Evolutionary conservation across 306 rosid species (phyloP).

Genomic region (Citrullus amarus): DNA sequence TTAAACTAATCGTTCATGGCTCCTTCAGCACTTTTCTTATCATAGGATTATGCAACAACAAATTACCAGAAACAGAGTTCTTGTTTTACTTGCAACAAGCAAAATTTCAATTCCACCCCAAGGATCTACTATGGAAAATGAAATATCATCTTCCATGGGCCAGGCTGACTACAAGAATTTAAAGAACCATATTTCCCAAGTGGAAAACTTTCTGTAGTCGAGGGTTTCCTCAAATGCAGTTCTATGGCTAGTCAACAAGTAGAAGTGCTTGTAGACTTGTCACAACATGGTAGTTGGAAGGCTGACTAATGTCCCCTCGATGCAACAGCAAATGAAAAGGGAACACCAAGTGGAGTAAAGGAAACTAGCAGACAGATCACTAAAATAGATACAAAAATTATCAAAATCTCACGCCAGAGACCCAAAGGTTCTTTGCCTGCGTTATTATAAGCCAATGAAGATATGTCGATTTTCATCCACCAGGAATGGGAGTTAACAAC

Average conservation of each 20-base stretch:
- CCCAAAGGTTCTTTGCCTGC: neutral
- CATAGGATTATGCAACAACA: neutral
- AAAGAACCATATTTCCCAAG: neutral
- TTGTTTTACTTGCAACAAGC: neutral
- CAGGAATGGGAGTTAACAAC: neutral
- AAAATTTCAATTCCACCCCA: neutral
- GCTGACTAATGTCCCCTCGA: neutral
- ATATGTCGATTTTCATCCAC: neutral
- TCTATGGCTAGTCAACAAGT: neutral
- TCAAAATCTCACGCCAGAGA: neutral
- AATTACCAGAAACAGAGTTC: neutral
- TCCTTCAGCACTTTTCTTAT: neutral
- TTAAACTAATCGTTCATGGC: neutral
- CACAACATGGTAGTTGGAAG: neutral
- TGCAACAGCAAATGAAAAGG: neutral
- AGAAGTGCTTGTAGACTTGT: neutral
- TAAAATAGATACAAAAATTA: neutral
- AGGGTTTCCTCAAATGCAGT: neutral
- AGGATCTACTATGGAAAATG: neutral
- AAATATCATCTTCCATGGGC: neutral
- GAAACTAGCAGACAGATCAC: neutral
- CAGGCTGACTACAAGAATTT: neutral
- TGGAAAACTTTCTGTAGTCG: neutral
- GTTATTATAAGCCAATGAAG: neutral
- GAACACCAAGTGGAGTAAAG: neutral